These are phyloP conservation scores for Cenococcum geophilum DNA, from an alignment of 495 filamentous ascomycete species.

Conservation along the genomic window DNA sequence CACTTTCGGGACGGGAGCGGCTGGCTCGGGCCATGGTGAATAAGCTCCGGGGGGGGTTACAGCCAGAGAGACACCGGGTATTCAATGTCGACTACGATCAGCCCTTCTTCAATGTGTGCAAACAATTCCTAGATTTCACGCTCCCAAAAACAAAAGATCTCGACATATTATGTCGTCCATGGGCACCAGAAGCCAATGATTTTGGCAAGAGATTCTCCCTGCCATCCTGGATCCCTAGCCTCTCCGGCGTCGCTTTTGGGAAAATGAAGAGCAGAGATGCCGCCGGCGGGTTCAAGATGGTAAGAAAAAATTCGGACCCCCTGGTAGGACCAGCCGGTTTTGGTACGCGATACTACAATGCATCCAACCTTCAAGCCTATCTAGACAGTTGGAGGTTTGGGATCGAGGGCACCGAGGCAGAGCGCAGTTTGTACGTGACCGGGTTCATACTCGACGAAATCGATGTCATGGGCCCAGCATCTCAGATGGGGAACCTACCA, in stretches of 20 bases:
- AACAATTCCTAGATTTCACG: slow-evolving; percentile 31
- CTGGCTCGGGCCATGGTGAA: background rate
- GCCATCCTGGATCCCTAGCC: slow-evolving; percentile 25
- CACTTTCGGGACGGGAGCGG: background rate
- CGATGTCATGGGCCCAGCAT: slow-evolving; percentile 16
- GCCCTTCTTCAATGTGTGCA: slow-evolving; percentile 35
- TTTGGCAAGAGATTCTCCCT: slow-evolving; percentile 1
- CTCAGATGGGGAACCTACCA: slow-evolving; percentile 29
- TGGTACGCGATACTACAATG: slow-evolving; percentile 33
- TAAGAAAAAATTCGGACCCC: slow-evolving; percentile 39
- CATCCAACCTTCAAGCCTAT: slow-evolving; percentile 30
- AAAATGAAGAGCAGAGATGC: slow-evolving; percentile 5
- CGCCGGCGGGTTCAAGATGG: slow-evolving; percentile 15
- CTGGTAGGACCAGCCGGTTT: slow-evolving; percentile 36
- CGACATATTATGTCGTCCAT: slow-evolving; percentile 30
- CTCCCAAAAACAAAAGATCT: slow-evolving; percentile 25
- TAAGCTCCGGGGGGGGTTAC: slow-evolving; percentile 6
- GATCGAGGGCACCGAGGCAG: slow-evolving; percentile 11
- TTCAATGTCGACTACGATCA: slow-evolving; percentile 34
- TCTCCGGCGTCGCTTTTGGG: slow-evolving; percentile 12
- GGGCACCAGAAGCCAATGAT: slow-evolving; percentile 11
- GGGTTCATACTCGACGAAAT: slow-evolving; percentile 40
- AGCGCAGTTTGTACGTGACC: slow-evolving; percentile 40
- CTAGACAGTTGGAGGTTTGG: slow-evolving; percentile 33
- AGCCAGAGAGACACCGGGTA: background rate